A percentile compares a stretch with the other conserved stretches of the same genome.
These are phyloP conservation scores for Hypericum perforatum DNA, from an alignment of 345 rosid genomes.

Conservation along the genomic window DNA sequence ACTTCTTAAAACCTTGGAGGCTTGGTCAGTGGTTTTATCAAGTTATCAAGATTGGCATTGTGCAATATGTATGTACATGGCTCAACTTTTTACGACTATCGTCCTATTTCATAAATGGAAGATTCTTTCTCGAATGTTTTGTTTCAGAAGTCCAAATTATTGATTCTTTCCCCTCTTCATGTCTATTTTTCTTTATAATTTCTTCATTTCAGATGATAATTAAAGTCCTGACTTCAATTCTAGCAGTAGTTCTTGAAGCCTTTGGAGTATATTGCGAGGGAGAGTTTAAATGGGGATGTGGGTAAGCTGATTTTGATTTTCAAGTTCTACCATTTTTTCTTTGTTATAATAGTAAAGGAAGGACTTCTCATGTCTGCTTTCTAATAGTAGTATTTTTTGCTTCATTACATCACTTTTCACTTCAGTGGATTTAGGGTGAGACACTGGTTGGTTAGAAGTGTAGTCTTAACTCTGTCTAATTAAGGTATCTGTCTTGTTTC, in stretches of 20 bases:
- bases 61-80: conserved; percentile 80
- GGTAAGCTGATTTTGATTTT: conserved; percentile 46
- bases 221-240: conserved; percentile 65
- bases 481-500: no score
- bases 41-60: conserved; percentile 93
- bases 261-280: conserved; percentile 91
- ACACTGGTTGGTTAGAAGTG: no score
- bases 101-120: conserved; percentile 9
- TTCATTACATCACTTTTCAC: no score
- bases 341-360: conserved; percentile 25
- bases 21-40: conserved; percentile 94
- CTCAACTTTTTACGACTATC: background rate
- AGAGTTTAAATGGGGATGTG: conserved; percentile 81
- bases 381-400: no score
- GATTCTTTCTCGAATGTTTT: conserved; percentile 1
- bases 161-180: conserved; percentile 1
- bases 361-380: conserved; percentile 61
- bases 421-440: no score
- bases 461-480: no score
- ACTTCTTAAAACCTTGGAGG: conserved; percentile 71
- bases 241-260: conserved; percentile 88
- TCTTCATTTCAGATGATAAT: conserved; percentile 74
- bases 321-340: background rate
- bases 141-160: conserved; percentile 6
- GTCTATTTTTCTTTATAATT: conserved; percentile 9